Percentiles rank a stretch among this genome's conserved stretches.
phyloP scores from a whole-genome alignment of 1,284 basidiomycete genomes.

The Ganoderma lingzhi region DNA sequence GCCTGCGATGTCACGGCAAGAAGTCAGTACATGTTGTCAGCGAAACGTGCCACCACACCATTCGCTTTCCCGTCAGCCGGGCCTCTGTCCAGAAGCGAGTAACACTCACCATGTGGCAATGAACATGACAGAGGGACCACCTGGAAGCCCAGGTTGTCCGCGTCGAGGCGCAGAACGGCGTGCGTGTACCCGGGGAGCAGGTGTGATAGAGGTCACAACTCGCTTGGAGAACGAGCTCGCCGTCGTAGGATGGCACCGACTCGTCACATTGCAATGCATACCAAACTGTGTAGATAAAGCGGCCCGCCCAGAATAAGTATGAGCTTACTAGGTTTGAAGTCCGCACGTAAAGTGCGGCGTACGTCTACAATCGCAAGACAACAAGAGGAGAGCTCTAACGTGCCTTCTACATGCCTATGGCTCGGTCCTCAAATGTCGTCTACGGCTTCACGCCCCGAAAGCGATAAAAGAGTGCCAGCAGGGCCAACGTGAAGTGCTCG shows the following conservation, averaged over 20 bases:
- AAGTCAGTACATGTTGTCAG: neutral
- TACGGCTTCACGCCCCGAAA: constrained; percentile 33
- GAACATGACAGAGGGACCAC: constrained; percentile 47
- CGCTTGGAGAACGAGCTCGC: constrained; percentile 44
- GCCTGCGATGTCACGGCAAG: constrained; percentile 21
- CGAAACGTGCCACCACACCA: neutral
- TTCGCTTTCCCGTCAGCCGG: neutral
- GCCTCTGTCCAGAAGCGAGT: neutral
- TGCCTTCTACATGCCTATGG: neutral
- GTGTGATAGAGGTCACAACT: constrained; percentile 49
- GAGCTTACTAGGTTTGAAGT: neutral
- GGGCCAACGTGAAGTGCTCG: constrained; percentile 75
- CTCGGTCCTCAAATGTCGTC: constrained; percentile 1
- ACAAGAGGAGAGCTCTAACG: neutral
- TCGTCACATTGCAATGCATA: constrained; percentile 7
- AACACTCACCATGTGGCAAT: constrained; percentile 46
- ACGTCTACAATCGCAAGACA: neutral
- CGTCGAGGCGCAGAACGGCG: constrained; percentile 44
- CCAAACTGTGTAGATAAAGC: no score
- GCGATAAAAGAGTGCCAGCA: constrained; percentile 59
- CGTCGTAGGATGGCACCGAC: constrained; percentile 43
- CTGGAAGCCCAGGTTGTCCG: constrained; percentile 48
- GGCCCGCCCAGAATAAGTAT: no score
- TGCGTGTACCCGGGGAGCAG: constrained; percentile 43
- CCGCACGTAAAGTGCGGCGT: no score